phyloP scores from a whole-genome alignment of 2,329 filamentous ascomycete genomes.

The Pseudogymnoascus sp. region DNA sequence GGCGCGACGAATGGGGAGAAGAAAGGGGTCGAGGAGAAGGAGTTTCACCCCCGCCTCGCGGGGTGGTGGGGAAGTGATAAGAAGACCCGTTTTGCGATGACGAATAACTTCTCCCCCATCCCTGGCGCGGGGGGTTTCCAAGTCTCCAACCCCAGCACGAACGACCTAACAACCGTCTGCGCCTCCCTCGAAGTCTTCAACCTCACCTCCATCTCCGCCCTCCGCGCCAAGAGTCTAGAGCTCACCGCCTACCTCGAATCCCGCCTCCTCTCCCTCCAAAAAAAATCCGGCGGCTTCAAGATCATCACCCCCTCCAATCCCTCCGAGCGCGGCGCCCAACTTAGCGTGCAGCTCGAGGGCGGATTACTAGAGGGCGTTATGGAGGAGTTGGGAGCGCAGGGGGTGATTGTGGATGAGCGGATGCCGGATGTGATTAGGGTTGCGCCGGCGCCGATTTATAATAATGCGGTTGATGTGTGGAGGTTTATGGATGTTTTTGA shows the following conservation, averaged over 20 bases:
- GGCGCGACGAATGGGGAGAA: too few relatives aligned
- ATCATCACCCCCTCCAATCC: conserved; percentile 60
- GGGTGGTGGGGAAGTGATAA: conserved; percentile 79
- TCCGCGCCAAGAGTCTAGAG: conserved; percentile 57
- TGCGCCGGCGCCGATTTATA: conserved; percentile 68
- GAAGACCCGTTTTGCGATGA: conserved; percentile 62
- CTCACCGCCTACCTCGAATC: conserved; percentile 62
- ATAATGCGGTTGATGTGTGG: conserved; percentile 58
- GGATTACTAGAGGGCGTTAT: conserved; percentile 57
- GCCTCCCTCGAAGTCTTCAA: conserved; percentile 65
- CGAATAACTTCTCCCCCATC: conserved; percentile 63
- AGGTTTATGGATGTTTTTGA: conserved; percentile 42
- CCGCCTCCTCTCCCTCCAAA: conserved; percentile 38
- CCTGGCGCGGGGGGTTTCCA: conserved; percentile 68
- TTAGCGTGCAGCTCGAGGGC: conserved; percentile 54
- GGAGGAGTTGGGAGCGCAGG: conserved; percentile 43
- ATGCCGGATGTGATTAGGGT: conserved; percentile 68
- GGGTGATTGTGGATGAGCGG: conserved; percentile 65
- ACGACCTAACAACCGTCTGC: conserved; percentile 63
- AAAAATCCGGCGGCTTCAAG: conserved; percentile 32
- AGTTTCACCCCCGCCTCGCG: conserved; percentile 48
- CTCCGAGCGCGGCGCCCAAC: conserved; percentile 59
- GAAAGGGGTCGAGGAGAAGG: conserved; percentile 16
- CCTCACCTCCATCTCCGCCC: conserved; percentile 49
- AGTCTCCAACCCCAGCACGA: conserved; percentile 63